A percentile compares a stretch with the other conserved stretches of the same genome.
Evolutionary conservation across 1,284 basidiomycete species (phyloP).

Genomic region (Irpex sp.): DNA sequence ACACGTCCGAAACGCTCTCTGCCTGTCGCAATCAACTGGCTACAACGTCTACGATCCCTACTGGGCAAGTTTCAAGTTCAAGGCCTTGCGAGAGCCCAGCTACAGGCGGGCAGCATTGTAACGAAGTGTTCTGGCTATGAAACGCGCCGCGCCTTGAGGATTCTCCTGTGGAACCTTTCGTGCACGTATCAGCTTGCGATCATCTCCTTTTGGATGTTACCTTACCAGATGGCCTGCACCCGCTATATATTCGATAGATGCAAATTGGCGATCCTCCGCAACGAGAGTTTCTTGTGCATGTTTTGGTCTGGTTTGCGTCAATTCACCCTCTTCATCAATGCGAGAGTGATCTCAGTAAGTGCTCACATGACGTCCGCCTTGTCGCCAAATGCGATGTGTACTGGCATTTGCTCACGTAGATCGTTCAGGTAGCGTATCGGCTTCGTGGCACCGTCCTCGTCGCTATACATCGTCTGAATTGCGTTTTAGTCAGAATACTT

Average conservation of each 20-base stretch:
- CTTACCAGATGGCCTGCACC: conserved; percentile 9
- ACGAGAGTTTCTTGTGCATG: conserved; percentile 7
- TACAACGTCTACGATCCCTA: too few species aligned
- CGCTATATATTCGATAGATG: conserved; percentile 7
- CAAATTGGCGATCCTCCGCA: conserved; percentile 1
- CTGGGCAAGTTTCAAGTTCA: too few species aligned
- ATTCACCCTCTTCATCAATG: background rate
- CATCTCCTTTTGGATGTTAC: background rate
- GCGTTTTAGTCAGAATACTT: background rate
- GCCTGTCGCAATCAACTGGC: too few species aligned
- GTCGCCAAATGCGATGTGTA: conserved; percentile 11
- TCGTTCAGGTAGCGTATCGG: conserved; percentile 3
- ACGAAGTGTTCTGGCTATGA: conserved; percentile 4
- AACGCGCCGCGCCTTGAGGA: conserved; percentile 1
- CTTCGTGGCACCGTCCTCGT: conserved; percentile 8
- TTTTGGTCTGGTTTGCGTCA: background rate
- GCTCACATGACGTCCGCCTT: conserved; percentile 10
- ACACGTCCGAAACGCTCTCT: too few species aligned
- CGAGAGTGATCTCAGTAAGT: background rate
- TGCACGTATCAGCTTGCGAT: background rate
- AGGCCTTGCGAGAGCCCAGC: background rate
- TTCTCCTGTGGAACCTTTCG: conserved; percentile 10
- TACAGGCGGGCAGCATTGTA: background rate
- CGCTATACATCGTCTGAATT: conserved; percentile 12
- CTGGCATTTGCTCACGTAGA: conserved; percentile 1